phyloP scores from a whole-genome alignment of 306 rosid genomes.

The Dryas drummondii region DNA sequence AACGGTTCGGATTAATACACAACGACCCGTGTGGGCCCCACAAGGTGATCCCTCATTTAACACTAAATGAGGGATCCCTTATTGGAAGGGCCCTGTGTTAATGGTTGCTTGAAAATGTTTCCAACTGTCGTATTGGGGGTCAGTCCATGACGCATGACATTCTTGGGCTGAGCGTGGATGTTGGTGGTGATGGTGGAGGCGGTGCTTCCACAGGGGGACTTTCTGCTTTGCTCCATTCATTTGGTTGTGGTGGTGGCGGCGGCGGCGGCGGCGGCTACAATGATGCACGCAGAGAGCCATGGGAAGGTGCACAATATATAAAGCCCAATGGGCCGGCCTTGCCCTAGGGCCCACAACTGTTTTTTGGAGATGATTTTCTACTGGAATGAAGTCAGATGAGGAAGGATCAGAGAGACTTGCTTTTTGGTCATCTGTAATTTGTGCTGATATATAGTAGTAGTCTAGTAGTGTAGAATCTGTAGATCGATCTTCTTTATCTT shows the following conservation, averaged over 20 bases:
- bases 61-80: no score
- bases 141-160: slow-evolving; percentile 89
- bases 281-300: slow-evolving; percentile 21
- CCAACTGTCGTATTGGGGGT: slow-evolving; percentile 19
- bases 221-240: slow-evolving; percentile 55
- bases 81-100: no score
- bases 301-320: slow-evolving; percentile 30
- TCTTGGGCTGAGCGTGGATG: slow-evolving; percentile 71
- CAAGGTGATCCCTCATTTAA: no score
- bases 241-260: slow-evolving; percentile 31
- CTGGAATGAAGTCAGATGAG: not conserved
- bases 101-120: no score
- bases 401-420: not conserved
- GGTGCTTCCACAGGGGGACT: slow-evolving; percentile 46
- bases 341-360: not conserved
- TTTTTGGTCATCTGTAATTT: not conserved
- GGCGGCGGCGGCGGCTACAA: slow-evolving; percentile 42
- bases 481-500: not conserved
- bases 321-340: slow-evolving; percentile 20
- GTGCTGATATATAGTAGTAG: no score
- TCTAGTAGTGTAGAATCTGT: no score
- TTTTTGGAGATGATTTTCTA: not conserved
- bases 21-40: no score
- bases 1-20: no score
- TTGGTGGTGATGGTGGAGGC: not conserved